These are phyloP conservation scores for Trichoderma lentiforme DNA, from an alignment of 2,329 filamentous ascomycete species.

Conservation along the genomic window DNA sequence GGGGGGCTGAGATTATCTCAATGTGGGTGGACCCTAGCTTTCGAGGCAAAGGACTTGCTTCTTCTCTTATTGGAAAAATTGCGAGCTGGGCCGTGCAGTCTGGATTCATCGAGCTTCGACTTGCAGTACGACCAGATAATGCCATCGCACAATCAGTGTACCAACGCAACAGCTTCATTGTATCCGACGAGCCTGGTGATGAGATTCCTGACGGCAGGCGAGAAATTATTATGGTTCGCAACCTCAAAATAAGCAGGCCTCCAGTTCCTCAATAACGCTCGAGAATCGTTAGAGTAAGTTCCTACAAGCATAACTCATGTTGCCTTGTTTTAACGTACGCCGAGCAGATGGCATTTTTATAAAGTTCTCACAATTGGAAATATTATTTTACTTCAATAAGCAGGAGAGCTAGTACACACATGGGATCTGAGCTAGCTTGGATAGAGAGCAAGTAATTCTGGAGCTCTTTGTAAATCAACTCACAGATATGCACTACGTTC, in stretches of 20 bases:
- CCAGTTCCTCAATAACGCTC: neutral
- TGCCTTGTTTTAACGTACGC: neutral
- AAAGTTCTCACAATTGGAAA: neutral
- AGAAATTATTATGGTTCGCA: neutral
- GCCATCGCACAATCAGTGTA: neutral
- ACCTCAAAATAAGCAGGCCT: neutral
- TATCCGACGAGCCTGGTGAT: neutral
- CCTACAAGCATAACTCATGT: neutral
- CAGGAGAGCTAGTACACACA: neutral
- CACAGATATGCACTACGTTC: too few relatives aligned
- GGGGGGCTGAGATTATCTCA: neutral
- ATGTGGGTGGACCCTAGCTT: neutral
- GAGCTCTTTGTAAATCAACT: too few relatives aligned
- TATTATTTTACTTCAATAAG: neutral
- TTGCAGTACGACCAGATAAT: neutral
- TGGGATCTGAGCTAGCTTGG: neutral
- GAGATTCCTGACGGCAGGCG: neutral
- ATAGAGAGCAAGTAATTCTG: neutral
- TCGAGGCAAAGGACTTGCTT: neutral
- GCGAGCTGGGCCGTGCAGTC: neutral
- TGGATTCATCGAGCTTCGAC: neutral
- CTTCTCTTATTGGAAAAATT: neutral
- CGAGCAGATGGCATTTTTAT: neutral
- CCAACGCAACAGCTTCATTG: neutral
- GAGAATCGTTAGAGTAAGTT: neutral